phyloP scores from a whole-genome alignment of 352 stramenopile genomes.

The Phytophthora chlamydospora region DNA sequence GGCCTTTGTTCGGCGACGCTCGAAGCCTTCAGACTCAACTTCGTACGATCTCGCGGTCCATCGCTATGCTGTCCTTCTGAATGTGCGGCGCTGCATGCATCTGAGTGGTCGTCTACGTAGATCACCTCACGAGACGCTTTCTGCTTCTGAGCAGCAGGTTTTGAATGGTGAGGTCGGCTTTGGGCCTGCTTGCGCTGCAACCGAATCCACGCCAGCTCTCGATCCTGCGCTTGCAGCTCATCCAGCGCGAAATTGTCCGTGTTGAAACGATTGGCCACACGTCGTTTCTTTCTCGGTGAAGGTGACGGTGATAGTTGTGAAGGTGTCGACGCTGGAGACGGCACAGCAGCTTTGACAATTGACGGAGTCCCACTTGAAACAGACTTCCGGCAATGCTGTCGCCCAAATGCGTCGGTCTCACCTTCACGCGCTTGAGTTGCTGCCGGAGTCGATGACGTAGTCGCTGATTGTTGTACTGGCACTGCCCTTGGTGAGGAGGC shows the following conservation, averaged over 20 bases:
- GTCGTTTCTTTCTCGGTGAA: conserved; percentile 31
- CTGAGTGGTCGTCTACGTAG: conserved; percentile 18
- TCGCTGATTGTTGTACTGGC: conserved; percentile 11
- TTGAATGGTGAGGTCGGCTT: conserved; percentile 5
- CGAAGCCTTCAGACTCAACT: conserved; percentile 3
- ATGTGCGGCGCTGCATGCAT: conserved; percentile 7
- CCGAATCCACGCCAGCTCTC: conserved; percentile 44
- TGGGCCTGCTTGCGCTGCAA: conserved; percentile 35
- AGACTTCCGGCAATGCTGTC: conserved; percentile 24
- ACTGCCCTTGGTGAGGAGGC: conserved; percentile 13
- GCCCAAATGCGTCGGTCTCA: conserved; percentile 14
- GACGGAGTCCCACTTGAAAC: conserved; percentile 3
- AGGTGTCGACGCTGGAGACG: neutral
- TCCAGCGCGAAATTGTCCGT: conserved; percentile 33
- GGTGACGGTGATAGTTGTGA: conserved; percentile 6
- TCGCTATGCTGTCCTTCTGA: conserved; percentile 6
- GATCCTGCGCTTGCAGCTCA: conserved; percentile 48
- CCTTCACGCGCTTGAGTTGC: conserved; percentile 2
- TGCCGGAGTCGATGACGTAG: neutral
- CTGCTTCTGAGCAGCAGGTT: conserved; percentile 9
- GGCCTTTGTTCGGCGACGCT: neutral
- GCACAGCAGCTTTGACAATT: neutral
- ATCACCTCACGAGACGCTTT: conserved; percentile 25
- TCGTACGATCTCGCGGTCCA: neutral
- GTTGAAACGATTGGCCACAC: conserved; percentile 19